A percentile compares a stretch with the other conserved stretches of the same genome.
phyloP scores from a whole-genome alignment of 1,284 basidiomycete species.

The Fomitiporia mediterranea region DNA sequence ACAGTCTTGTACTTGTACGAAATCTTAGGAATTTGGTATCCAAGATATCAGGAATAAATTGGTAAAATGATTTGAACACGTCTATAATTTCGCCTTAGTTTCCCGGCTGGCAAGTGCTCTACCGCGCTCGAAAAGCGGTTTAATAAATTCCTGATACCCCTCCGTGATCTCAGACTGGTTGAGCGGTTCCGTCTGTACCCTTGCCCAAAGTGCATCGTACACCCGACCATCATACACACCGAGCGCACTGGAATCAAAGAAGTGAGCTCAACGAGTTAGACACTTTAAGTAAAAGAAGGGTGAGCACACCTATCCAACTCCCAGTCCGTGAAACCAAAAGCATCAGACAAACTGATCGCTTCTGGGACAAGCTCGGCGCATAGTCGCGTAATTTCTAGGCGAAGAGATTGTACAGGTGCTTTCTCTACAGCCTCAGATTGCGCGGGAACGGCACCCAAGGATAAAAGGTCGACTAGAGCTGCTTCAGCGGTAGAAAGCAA shows the following conservation, averaged over 20 bases:
- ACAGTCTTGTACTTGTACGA: too few relatives aligned
- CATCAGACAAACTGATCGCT: slow-evolving; percentile 66
- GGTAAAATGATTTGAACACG: background rate
- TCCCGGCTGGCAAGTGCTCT: slow-evolving; percentile 30
- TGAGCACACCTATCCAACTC: slow-evolving; percentile 59
- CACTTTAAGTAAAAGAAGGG: background rate
- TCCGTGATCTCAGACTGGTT: slow-evolving; percentile 49
- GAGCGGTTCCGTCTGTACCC: slow-evolving; percentile 60
- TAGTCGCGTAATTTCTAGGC: slow-evolving; percentile 46
- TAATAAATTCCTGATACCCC: slow-evolving; percentile 52
- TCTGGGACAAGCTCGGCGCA: slow-evolving; percentile 59
- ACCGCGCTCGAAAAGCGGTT: slow-evolving; percentile 44
- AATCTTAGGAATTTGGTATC: too few relatives aligned
- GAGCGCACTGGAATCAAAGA: slow-evolving; percentile 43
- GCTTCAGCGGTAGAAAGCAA: slow-evolving; percentile 55
- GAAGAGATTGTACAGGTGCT: slow-evolving; percentile 49
- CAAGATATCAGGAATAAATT: too few relatives aligned
- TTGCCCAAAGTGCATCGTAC: slow-evolving; percentile 64
- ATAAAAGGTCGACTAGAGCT: slow-evolving; percentile 53
- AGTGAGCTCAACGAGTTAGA: background rate
- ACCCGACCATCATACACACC: slow-evolving; percentile 65
- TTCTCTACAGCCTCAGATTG: slow-evolving; percentile 19
- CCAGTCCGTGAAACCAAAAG: slow-evolving; percentile 77
- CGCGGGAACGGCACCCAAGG: slow-evolving; percentile 42
- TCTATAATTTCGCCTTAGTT: background rate